Conservation (phyloP, 768 basidiomycete genomes). For the Imleria badia region DNA sequence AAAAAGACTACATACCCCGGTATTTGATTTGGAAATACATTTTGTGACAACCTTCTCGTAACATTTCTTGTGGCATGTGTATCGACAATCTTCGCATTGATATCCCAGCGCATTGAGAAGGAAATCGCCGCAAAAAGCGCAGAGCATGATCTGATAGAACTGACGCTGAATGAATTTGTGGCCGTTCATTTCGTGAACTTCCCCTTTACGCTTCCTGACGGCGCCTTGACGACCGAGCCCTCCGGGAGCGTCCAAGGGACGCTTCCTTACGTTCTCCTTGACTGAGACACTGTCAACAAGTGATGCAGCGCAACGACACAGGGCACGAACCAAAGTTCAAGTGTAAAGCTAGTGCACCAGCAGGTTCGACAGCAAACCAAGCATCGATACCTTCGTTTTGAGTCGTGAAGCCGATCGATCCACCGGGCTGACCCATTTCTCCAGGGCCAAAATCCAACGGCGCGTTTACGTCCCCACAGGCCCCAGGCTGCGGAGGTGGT, state of each 20-base stretch:
- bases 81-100: slow-evolving; percentile 99
- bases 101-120: slow-evolving; percentile 96
- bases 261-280: slow-evolving; percentile 96
- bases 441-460: slow-evolving; percentile 40
- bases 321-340: slow-evolving; percentile 84
- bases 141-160: slow-evolving; percentile 98
- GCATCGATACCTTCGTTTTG: slow-evolving; percentile 84
- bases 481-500: slow-evolving; percentile 50
- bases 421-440: slow-evolving; percentile 28
- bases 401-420: slow-evolving; percentile 19
- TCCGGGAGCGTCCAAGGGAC: slow-evolving; percentile 87
- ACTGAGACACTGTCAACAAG: slow-evolving; percentile 47
- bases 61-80: slow-evolving; percentile 99
- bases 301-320: not conserved
- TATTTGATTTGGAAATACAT: slow-evolving; percentile 96
- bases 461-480: slow-evolving; percentile 45
- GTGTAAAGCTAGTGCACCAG: slow-evolving; percentile 85
- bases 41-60: slow-evolving; percentile 99
- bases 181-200: slow-evolving; percentile 99
- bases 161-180: slow-evolving; percentile 97
- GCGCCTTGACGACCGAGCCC: slow-evolving; percentile 98
- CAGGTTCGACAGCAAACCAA: slow-evolving; percentile 97
- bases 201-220: slow-evolving; percentile 95
- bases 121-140: slow-evolving; percentile 97
- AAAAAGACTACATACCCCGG: slow-evolving; percentile 63